phyloP scores from a whole-genome alignment of 331 rosid genomes.

The Erythrophleum ivorense region DNA sequence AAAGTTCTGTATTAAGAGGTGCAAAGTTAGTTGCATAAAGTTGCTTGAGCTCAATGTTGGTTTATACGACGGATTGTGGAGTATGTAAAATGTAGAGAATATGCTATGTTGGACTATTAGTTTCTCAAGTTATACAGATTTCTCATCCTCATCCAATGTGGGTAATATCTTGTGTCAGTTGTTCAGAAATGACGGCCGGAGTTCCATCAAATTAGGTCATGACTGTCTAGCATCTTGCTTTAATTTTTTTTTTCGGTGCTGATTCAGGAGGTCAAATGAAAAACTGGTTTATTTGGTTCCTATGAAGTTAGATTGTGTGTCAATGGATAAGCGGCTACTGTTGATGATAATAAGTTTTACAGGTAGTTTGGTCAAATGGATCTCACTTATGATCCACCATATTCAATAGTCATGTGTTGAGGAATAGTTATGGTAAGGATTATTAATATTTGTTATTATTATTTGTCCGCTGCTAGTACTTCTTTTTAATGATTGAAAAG shows the following conservation, averaged over 20 bases:
- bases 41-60: background rate
- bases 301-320: constrained; percentile 12
- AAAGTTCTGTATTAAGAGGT: constrained; percentile 8
- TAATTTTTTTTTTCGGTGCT: background rate
- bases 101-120: constrained; percentile 17
- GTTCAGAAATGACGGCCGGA: constrained; percentile 31
- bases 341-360: constrained; percentile 25
- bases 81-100: background rate
- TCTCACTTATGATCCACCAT: constrained; percentile 29
- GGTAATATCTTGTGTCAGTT: constrained; percentile 24
- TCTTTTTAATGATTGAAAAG: constrained; percentile 18
- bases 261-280: background rate
- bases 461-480: background rate
- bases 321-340: constrained; percentile 5
- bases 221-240: background rate
- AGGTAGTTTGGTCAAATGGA: constrained; percentile 23
- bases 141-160: constrained; percentile 33
- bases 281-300: constrained; percentile 6
- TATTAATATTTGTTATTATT: background rate
- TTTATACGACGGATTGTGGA: constrained; percentile 24
- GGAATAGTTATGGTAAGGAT: constrained; percentile 13
- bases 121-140: constrained; percentile 10
- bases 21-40: constrained; percentile 16
- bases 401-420: background rate
- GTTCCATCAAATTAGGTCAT: background rate